Evolutionary conservation across 306 rosid species (phyloP).

Genomic region (Acacia crassicarpa): DNA sequence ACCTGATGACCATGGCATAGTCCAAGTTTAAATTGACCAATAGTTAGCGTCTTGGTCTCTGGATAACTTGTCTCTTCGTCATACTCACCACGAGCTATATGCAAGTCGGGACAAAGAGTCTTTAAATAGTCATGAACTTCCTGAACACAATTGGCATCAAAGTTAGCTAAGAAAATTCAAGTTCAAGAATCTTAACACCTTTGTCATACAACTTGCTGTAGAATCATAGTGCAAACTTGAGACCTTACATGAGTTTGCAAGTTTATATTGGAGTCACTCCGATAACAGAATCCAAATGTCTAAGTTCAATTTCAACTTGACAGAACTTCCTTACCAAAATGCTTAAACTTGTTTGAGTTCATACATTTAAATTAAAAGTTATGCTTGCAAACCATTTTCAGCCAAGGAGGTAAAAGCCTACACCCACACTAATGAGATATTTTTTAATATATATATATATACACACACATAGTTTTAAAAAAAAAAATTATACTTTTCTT

Average conservation of each 20-base stretch:
- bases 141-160: conserved; percentile 52
- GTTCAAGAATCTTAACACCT: conserved; percentile 20
- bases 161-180: conserved; percentile 10
- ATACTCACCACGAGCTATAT: conserved; percentile 91
- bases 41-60: conserved; percentile 93
- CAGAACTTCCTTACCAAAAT: not conserved
- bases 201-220: not conserved
- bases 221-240: not conserved
- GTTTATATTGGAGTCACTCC: not conserved
- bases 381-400: not conserved
- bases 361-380: not conserved
- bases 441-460: no score
- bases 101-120: conserved; percentile 96
- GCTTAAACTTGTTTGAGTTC: not conserved
- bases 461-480: accelerated
- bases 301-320: not conserved
- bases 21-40: conserved; percentile 97
- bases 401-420: no score
- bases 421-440: no score
- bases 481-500: no score
- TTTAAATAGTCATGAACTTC: conserved; percentile 97
- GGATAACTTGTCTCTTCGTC: conserved; percentile 89
- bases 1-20: conserved; percentile 99
- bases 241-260: not conserved
- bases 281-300: not conserved